Percentiles rank a stretch among this genome's conserved stretches.
Conservation (phyloP, 441 rosid genomes). For the Euphorbia celastroides region DNA sequence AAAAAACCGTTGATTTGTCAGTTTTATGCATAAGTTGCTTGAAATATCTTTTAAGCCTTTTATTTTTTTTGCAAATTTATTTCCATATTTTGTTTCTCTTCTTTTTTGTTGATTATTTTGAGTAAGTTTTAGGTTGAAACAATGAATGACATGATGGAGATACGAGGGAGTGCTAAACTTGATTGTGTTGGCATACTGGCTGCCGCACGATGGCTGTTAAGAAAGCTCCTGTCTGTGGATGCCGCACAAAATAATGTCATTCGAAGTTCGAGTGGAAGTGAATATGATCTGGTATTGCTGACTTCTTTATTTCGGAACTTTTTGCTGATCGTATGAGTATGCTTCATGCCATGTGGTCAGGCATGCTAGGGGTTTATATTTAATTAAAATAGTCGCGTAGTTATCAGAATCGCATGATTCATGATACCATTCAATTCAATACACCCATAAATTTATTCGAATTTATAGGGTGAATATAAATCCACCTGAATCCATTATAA, state of each 20-base stretch:
- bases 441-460: too few relatives aligned
- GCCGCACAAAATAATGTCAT: constrained; percentile 23
- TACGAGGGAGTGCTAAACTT: constrained; percentile 49
- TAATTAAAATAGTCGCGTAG: neutral
- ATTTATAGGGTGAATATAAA: too few relatives aligned
- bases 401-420: too few relatives aligned
- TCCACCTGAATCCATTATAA: too few relatives aligned
- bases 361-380: neutral
- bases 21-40: constrained; percentile 3
- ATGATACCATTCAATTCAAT: too few relatives aligned
- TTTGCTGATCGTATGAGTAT: neutral
- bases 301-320: constrained; percentile 3
- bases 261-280: constrained; percentile 34
- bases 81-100: constrained; percentile 3
- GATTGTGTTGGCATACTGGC: constrained; percentile 60
- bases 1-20: constrained; percentile 17
- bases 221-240: constrained; percentile 38
- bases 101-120: neutral
- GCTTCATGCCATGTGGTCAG: neutral
- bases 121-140: constrained; percentile 44
- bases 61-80: constrained; percentile 10
- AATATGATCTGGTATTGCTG: constrained; percentile 51
- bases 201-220: constrained; percentile 49
- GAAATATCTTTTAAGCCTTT: constrained; percentile 13
- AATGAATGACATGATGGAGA: constrained; percentile 49